These are phyloP conservation scores for Solanum sejunctum DNA, from an alignment of 257 asterid species.

Conservation along the genomic window DNA sequence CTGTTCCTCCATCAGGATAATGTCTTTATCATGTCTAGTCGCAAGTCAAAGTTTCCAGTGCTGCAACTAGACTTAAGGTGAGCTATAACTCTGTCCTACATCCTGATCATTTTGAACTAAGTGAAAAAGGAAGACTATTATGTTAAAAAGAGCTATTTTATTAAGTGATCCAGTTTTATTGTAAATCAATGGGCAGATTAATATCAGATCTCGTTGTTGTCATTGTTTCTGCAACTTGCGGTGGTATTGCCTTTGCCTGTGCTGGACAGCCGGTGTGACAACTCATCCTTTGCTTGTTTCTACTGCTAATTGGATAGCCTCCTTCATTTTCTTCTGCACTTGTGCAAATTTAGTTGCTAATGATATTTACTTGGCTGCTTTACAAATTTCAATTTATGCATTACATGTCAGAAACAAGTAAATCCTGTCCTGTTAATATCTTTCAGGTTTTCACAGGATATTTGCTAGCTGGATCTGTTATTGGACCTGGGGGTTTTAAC, in stretches of 20 bases:
- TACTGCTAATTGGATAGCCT: not conserved
- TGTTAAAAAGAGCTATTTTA: not conserved
- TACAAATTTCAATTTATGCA: not conserved
- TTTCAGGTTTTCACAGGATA: constrained; percentile 84
- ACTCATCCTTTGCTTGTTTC: not conserved
- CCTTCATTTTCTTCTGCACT: not conserved
- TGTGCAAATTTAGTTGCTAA: not conserved
- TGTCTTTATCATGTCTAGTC: constrained; percentile 68
- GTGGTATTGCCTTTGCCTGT: constrained; percentile 84
- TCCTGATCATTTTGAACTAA: not conserved
- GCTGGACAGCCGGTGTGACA: constrained; percentile 80
- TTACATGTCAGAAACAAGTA: not conserved
- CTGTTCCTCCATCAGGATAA: constrained; percentile 36
- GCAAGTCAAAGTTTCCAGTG: constrained; percentile 69
- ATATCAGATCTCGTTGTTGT: constrained; percentile 79
- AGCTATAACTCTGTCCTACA: constrained; percentile 6
- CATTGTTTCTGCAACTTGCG: constrained; percentile 88
- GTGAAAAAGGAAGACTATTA: not conserved
- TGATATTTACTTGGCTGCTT: not conserved
- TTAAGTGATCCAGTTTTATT: not conserved
- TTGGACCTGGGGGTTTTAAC: constrained; percentile 84
- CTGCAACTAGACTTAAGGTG: constrained; percentile 76
- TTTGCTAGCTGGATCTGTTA: constrained; percentile 71
- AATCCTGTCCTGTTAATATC: not conserved
- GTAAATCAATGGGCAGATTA: constrained; percentile 28